A percentile compares a stretch with the other conserved stretches of the same genome.
Evolutionary conservation across 495 filamentous ascomycete genomes (phyloP).

Genomic region (Lepraria neglecta): DNA sequence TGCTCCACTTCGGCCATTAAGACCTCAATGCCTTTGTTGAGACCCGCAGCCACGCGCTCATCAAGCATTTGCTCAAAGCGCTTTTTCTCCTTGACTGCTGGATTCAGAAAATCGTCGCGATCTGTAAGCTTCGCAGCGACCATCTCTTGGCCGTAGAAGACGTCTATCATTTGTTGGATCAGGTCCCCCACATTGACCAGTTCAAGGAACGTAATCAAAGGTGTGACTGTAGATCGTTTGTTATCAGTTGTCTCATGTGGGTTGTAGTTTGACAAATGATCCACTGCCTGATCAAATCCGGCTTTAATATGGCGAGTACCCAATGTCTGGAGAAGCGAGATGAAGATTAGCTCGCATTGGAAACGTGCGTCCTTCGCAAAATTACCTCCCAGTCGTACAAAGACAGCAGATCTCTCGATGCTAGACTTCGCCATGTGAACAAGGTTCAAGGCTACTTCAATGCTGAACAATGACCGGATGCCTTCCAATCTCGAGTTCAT

Average conservation of each 20-base stretch:
- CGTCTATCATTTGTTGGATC: constrained; percentile 98
- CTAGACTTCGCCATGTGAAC: constrained; percentile 87
- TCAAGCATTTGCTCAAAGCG: constrained; percentile 99
- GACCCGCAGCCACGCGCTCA: constrained; percentile 87
- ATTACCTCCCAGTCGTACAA: constrained; percentile 70
- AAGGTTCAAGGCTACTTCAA: constrained; percentile 85
- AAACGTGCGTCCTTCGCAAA: constrained; percentile 77
- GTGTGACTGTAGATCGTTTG: constrained; percentile 67
- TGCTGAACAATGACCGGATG: constrained; percentile 88
- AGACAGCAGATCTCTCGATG: constrained; percentile 76
- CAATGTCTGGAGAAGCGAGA: constrained; percentile 71
- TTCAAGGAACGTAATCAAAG: constrained; percentile 92
- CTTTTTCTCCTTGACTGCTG: constrained; percentile 89
- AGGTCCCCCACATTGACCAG: constrained; percentile 97
- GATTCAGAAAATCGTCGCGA: constrained; percentile 88
- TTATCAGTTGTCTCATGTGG: constrained; percentile 77
- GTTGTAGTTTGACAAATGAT: constrained; percentile 85
- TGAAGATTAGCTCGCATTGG: constrained; percentile 88
- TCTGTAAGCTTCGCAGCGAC: constrained; percentile 76
- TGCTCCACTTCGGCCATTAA: constrained; percentile 98
- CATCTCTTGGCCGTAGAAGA: constrained; percentile 96
- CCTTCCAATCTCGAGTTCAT: constrained; percentile 93
- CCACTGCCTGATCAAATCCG: constrained; percentile 87
- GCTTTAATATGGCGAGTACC: constrained; percentile 81
- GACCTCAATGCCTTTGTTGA: constrained; percentile 97